These are phyloP conservation scores for Xylaria curta DNA, from an alignment of 495 filamentous ascomycete genomes.

Conservation along the genomic window DNA sequence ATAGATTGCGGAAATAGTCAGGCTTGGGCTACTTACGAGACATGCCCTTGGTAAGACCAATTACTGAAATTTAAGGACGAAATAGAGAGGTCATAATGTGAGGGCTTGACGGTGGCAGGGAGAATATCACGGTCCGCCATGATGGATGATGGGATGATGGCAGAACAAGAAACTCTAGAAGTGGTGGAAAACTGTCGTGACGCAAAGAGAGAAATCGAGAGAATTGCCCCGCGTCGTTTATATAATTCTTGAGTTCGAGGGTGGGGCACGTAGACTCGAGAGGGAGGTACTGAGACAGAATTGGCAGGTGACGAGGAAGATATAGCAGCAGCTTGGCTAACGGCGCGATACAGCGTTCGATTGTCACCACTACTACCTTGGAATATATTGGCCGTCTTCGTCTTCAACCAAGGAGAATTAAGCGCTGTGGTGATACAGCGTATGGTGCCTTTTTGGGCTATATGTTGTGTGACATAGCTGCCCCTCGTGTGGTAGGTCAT, in stretches of 20 bases:
- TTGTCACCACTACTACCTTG: constrained; percentile 5
- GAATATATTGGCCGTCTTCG: neutral
- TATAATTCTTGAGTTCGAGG: neutral
- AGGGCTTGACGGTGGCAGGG: constrained; percentile 73
- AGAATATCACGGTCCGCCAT: constrained; percentile 63
- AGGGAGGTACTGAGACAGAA: constrained; percentile 27
- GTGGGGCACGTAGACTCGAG: constrained; percentile 19
- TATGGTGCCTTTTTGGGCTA: constrained; percentile 1
- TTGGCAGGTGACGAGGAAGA: constrained; percentile 38
- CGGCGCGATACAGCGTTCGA: neutral
- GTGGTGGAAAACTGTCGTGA: constrained; percentile 38
- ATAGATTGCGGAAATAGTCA: constrained; percentile 16
- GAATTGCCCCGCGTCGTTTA: constrained; percentile 21
- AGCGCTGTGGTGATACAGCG: neutral
- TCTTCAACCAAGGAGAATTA: neutral
- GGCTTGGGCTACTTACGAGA: constrained; percentile 60
- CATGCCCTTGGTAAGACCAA: constrained; percentile 84
- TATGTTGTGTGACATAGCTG: constrained; percentile 10
- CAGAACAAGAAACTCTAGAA: constrained; percentile 34
- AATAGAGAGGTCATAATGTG: constrained; percentile 84
- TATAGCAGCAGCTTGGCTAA: constrained; percentile 4
- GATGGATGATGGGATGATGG: constrained; percentile 44
- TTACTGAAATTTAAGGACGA: constrained; percentile 75
- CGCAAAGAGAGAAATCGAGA: constrained; percentile 11
- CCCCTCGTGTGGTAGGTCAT: constrained; percentile 30